Evolutionary conservation across 1,284 basidiomycete species (phyloP).

Genomic region (Mixia osmundae): DNA sequence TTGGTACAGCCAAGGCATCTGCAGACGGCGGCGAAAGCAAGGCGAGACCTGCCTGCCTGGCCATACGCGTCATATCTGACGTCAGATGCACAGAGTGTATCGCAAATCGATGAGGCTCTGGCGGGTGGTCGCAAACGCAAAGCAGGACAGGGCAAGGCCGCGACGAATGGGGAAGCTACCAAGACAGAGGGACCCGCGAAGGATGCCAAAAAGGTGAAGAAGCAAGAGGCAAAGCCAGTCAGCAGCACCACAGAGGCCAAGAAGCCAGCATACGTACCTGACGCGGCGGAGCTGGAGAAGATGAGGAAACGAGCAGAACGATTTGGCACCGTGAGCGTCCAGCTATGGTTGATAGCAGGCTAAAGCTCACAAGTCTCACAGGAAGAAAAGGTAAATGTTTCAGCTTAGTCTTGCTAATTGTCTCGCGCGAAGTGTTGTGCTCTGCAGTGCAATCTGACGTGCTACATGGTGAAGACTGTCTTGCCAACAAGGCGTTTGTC

Average conservation of each 20-base stretch:
- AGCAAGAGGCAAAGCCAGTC: not conserved
- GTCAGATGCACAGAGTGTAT: not conserved
- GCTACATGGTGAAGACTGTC: no score
- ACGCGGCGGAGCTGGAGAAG: slow-evolving; percentile 21
- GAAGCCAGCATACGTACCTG: slow-evolving; percentile 9
- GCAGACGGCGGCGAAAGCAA: slow-evolving; percentile 16
- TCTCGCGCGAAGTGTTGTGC: no score
- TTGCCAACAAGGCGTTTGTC: not conserved
- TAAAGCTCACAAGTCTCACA: no score
- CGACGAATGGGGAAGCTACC: not conserved
- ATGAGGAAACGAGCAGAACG: slow-evolving; percentile 24
- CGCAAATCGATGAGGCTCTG: slow-evolving; percentile 1
- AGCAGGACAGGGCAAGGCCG: not conserved
- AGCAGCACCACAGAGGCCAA: slow-evolving; percentile 17
- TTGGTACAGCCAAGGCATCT: not conserved
- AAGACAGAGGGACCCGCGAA: not conserved
- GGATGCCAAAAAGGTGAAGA: not conserved
- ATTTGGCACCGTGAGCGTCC: no score
- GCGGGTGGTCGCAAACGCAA: not conserved
- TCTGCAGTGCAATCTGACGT: no score
- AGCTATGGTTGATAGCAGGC: no score
- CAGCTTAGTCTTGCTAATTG: no score
- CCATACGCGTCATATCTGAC: slow-evolving; percentile 11
- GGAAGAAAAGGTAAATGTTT: no score
- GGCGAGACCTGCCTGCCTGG: slow-evolving; percentile 23